phyloP scores from a whole-genome alignment of 83 land plant species.

The Isoetes engelmannii region DNA sequence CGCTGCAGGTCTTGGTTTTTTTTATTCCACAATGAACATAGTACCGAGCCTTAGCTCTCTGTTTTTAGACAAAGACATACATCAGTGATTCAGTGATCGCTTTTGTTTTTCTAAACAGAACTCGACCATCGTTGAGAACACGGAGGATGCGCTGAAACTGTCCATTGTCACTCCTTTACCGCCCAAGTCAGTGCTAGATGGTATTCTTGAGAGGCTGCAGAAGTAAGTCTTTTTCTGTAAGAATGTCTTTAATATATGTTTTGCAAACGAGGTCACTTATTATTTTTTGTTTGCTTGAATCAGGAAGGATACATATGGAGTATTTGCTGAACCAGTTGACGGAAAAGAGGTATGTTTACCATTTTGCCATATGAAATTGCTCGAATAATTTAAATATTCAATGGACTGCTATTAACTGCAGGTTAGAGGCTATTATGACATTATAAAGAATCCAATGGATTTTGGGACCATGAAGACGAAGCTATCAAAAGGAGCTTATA shows the following conservation, averaged over 20 bases:
- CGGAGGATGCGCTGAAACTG: not conserved
- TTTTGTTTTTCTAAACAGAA: not conserved
- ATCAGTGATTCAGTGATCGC: not conserved
- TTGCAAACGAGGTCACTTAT: not conserved
- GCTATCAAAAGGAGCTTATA: conserved; percentile 47
- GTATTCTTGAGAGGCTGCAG: not conserved
- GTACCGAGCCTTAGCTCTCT: not conserved
- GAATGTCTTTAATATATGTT: not conserved
- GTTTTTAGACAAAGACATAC: not conserved
- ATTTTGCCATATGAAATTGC: not conserved
- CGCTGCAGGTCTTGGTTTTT: not conserved
- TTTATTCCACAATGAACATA: not conserved
- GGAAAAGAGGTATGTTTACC: conserved; percentile 46
- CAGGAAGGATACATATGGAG: conserved; percentile 76
- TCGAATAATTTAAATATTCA: no score
- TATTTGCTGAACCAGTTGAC: conserved; percentile 70
- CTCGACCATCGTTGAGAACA: no score
- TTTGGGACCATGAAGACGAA: conserved; percentile 62
- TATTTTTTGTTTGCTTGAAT: not conserved
- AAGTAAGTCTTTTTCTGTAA: not conserved
- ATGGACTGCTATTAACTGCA: conserved; percentile 10
- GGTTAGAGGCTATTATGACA: conserved; percentile 74
- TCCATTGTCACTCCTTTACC: not conserved
- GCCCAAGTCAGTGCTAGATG: no score
- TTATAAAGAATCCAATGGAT: conserved; percentile 76